These are phyloP conservation scores for Paraleonurus japonicus DNA, from an alignment of 257 asterid species.

Conservation along the genomic window DNA sequence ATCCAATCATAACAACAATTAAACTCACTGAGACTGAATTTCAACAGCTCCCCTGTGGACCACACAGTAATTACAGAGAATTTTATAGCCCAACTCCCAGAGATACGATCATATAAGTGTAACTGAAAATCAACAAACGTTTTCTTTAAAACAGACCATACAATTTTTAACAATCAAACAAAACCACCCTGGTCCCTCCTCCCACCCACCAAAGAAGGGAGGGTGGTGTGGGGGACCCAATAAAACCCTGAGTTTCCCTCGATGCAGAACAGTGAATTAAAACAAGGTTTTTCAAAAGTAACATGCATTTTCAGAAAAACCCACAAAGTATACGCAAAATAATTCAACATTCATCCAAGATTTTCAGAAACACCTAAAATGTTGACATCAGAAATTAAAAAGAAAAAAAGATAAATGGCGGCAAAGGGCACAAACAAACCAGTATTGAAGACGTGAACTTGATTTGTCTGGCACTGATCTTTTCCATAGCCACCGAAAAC, in stretches of 20 bases:
- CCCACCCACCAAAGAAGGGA: background rate
- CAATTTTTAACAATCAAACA: background rate
- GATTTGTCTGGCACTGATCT: conserved; percentile 82
- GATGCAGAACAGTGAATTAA: conserved; percentile 5
- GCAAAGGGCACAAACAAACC: conserved; percentile 53
- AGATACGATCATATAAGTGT: conserved; percentile 1
- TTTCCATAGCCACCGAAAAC: conserved; percentile 96
- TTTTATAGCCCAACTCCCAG: background rate
- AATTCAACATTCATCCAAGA: background rate
- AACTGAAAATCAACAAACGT: conserved; percentile 2
- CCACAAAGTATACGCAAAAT: background rate
- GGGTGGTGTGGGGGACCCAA: background rate
- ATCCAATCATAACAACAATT: background rate
- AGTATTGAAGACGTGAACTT: conserved; percentile 80
- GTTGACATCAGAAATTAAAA: background rate
- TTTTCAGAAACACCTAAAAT: background rate
- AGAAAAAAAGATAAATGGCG: background rate
- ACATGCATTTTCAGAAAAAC: conserved; percentile 19
- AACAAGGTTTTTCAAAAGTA: background rate
- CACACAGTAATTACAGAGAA: background rate
- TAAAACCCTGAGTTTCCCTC: background rate
- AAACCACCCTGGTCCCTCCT: background rate
- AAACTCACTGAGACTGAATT: background rate
- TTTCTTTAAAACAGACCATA: background rate
- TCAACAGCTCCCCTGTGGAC: conserved; percentile 4